Evolutionary conservation across 208 protist genomes (phyloP), one percentile per base, ranked within the genome.

Genomic region (Crithidia bombi): DNA sequence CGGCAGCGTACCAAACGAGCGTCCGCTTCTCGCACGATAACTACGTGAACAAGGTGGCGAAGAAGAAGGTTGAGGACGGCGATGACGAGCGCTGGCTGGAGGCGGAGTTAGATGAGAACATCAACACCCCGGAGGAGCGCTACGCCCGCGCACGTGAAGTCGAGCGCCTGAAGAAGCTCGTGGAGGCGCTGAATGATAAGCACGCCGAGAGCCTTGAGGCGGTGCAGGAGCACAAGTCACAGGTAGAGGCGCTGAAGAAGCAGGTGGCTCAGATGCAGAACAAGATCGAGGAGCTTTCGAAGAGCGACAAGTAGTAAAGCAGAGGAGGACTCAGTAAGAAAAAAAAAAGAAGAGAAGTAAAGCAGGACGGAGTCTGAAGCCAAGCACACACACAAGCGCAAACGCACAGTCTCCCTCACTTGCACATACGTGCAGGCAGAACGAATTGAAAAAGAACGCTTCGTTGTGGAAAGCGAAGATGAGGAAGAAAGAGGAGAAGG

Each of bases 101-200:
- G 82, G 90, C 90, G n/a, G 87, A 95, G 78, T 77, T 93, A 25
- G 86, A 93, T 28, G 83, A 92, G 66, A 92, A 93, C 63, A 85
- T 92, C 39, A 81, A 81, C 51, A 81, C 85, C 12, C 87, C 88
- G 28, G 87, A 95, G 75, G 90, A 95, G 65, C 87, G 83, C 30
- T 95, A 95, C 71, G 90, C 90, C 5, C 76, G 85, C 66, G 63
- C 84, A 21, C 77, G 75, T 28, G 84, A 93, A 62, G 51, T 84
- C 19, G 79, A 91, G 69, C 36, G 64, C n/a, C 72, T 95, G 61
- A 83, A 85, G 70, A 68, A 59, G 28, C 65, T 95, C 32, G 55
- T 88, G 41, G 30, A 65, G 30, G 70, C 84, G 64, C 55, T 95
- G 23, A 62, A 81, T 51, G 64, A 73, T 43, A 74, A 86, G 30